Evolutionary conservation across 805 yeast genomes (phyloP).

Genomic region (Wickerhamomyces sydowiorum): DNA sequence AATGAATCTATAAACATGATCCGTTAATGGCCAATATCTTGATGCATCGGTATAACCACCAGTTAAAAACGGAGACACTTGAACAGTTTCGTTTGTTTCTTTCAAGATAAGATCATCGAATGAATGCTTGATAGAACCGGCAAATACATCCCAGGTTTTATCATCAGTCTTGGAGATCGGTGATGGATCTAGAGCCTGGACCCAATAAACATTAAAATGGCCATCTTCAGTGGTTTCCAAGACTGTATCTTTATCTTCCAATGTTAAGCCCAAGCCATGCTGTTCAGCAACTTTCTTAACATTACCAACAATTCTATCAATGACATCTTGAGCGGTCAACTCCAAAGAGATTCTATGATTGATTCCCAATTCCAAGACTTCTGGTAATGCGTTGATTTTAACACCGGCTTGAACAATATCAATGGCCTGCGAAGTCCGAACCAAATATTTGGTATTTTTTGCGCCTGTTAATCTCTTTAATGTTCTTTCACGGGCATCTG

Average conservation of each 20-base stretch:
- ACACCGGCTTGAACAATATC: constrained; percentile 66
- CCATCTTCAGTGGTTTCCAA: constrained; percentile 23
- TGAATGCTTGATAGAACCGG: constrained; percentile 49
- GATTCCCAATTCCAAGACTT: constrained; percentile 42
- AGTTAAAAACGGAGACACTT: constrained; percentile 42
- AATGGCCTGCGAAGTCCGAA: constrained; percentile 62
- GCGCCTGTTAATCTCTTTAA: background rate
- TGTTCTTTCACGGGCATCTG: constrained; percentile 25
- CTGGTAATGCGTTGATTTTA: constrained; percentile 72
- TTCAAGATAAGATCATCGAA: constrained; percentile 42
- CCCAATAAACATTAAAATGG: constrained; percentile 14
- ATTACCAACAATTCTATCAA: constrained; percentile 30
- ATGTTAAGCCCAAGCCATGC: constrained; percentile 41
- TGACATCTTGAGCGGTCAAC: constrained; percentile 33
- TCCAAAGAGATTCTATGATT: constrained; percentile 62
- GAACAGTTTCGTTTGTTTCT: constrained; percentile 2
- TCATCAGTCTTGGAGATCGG: constrained; percentile 42
- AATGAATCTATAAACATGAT: constrained; percentile 46
- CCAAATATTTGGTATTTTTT: constrained; percentile 28
- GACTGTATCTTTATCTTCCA: constrained; percentile 16
- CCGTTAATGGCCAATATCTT: constrained; percentile 50
- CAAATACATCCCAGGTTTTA: constrained; percentile 48
- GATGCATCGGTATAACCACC: constrained; percentile 62
- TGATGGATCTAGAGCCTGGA: constrained; percentile 38
- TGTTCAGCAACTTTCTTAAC: constrained; percentile 39